Percentiles rank a stretch among this genome's conserved stretches.
These are phyloP conservation scores for Fragaria ananassa DNA, from an alignment of 306 rosid genomes.

Conservation along the genomic window DNA sequence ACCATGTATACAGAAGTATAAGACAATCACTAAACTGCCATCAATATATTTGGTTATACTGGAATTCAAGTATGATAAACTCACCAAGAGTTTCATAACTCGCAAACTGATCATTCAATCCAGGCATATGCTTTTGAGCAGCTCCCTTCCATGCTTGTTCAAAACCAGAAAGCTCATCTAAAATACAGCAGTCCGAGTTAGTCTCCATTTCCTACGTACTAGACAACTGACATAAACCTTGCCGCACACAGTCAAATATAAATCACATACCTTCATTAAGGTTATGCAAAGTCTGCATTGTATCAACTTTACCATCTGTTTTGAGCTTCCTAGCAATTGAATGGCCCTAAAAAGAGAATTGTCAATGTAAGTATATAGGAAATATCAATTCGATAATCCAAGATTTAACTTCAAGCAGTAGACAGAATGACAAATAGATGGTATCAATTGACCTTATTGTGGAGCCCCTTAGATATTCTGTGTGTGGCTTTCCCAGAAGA, in stretches of 20 bases:
- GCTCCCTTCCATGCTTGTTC: constrained; percentile 73
- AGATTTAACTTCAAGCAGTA: neutral
- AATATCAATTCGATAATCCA: neutral
- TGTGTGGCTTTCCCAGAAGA: constrained; percentile 65
- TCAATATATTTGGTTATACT: neutral
- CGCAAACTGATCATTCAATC: constrained; percentile 36
- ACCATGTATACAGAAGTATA: neutral
- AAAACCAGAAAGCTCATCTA: constrained; percentile 69
- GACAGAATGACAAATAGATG: neutral
- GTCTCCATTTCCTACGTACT: neutral
- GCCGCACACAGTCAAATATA: neutral
- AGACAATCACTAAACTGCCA: neutral
- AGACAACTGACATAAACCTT: neutral
- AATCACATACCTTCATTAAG: constrained; percentile 60
- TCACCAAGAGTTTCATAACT: constrained; percentile 35
- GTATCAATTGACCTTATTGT: constrained; percentile 44
- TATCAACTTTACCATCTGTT: constrained; percentile 76
- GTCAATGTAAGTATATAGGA: neutral
- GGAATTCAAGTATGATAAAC: constrained; percentile 14
- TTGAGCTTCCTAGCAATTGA: constrained; percentile 63
- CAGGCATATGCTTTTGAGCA: constrained; percentile 59
- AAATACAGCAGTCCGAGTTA: constrained; percentile 13
- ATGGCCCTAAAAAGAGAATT: constrained; percentile 60
- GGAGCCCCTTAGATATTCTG: constrained; percentile 62
- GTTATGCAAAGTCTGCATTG: constrained; percentile 82